Base-by-base conservation (phyloP, 805 yeast genomes). In the Ascoidea asiatica region DNA sequence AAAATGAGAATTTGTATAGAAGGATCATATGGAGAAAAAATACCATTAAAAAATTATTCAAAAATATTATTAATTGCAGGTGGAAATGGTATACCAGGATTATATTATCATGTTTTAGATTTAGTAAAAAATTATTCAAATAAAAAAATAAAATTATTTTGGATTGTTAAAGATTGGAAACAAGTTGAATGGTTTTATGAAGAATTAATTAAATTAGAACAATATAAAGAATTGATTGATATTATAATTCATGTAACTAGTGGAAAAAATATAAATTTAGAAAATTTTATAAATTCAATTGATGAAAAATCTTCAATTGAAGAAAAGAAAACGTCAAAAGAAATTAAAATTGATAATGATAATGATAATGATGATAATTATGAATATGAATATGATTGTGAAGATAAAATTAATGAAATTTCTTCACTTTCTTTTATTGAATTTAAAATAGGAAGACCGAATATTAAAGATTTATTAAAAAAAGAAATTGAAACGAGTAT, bases 101-200 rank as follows among this genome's bases (percentile, higher is more conserved):
- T 56, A 19, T 60, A 53, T 42, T 43, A 58, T 19, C 58, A 59
- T 39, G 64, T 50, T 5, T 43, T 44, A n/a, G 47, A 49, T 21
- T 19, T 47, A 4, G 19, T 18, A 44, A 22, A 38, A 15, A 15
- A 33, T 38, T 17, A 20, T 44, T 37, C 37, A 21, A 50, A 53
- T 38, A 58, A 56, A n/a, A 53, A 54, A 43, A 53, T 61, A 19
- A 66, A 68, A 46, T 61, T 75, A 41, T 57, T 65, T 15, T 29
- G 35, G 35, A 29, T 66, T 17, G 62, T 73, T 11, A 59, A 75
- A 46, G 69, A 72, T 19, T 63, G 60, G 48, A 57, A 56, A 39
- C 63, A 72, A 1, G 50, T 74, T 22, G 56, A 61, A 39, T 72
- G 79, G 77, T 72, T 73, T 46, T 56, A 58, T 33, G 67, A 66